A percentile compares a stretch with the other conserved stretches of the same genome.
Evolutionary conservation across 805 yeast species (phyloP).

Genomic region (Saccharomycopsis amapae): DNA sequence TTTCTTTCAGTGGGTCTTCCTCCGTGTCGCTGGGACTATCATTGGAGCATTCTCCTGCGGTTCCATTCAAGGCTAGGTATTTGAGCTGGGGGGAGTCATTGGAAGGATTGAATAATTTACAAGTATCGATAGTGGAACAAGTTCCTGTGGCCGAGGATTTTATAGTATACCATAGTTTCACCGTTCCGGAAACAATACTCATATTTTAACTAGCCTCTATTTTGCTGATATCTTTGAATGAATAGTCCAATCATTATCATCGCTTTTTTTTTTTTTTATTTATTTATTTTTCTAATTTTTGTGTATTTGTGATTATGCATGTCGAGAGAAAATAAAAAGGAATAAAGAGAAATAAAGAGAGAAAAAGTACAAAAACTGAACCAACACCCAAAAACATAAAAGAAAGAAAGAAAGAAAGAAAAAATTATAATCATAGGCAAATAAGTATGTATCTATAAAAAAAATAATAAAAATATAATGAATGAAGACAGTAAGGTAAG

Average conservation of each 20-base stretch:
- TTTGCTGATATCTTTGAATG: not conserved
- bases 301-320: not conserved
- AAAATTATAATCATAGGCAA: not conserved
- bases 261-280: not conserved
- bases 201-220: too few species aligned
- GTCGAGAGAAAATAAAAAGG: not conserved
- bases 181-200: slow-evolving; percentile 8
- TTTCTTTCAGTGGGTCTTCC: too few species aligned
- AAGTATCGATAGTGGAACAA: not conserved
- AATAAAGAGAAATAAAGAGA: not conserved
- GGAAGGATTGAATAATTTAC: not conserved
- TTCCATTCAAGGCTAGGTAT: too few species aligned
- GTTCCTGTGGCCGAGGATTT: not conserved
- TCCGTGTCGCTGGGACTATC: too few species aligned
- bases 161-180: slow-evolving; percentile 9
- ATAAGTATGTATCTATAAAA: too few species aligned
- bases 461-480: too few species aligned
- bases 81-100: too few species aligned
- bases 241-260: not conserved
- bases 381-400: too few species aligned
- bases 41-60: too few species aligned
- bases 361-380: not conserved
- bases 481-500: too few species aligned
- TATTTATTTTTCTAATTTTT: too few species aligned
- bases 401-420: not conserved